A percentile compares a stretch with the other conserved stretches of the same genome.
These are phyloP conservation scores for Chlorociboria aeruginascens DNA, from an alignment of 495 filamentous ascomycete species.

Conservation along the genomic window DNA sequence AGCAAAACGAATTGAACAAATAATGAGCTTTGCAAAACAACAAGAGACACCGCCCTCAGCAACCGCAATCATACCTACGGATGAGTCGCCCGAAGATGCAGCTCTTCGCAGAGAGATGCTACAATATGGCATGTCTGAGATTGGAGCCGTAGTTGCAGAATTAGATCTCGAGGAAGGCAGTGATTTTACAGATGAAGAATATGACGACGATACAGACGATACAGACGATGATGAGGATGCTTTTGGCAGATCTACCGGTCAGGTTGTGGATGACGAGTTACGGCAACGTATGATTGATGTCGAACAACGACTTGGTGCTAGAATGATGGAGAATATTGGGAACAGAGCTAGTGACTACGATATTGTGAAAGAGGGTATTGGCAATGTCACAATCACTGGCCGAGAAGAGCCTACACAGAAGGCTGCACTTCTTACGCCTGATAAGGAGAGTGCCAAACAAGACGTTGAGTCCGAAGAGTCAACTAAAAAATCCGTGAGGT, in stretches of 20 bases:
- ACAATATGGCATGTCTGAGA: slow-evolving; percentile 71
- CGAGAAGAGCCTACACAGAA: background rate
- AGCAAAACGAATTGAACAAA: slow-evolving; percentile 31
- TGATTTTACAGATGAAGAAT: slow-evolving; percentile 37
- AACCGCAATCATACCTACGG: slow-evolving; percentile 32
- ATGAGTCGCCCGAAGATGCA: slow-evolving; percentile 72
- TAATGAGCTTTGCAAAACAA: slow-evolving; percentile 35
- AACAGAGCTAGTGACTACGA: slow-evolving; percentile 26
- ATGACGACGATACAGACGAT: slow-evolving; percentile 38
- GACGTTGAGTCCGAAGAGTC: slow-evolving; percentile 3
- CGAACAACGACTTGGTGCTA: slow-evolving; percentile 54
- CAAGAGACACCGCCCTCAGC: slow-evolving; percentile 26
- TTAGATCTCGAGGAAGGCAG: slow-evolving; percentile 68
- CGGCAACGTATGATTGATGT: slow-evolving; percentile 70
- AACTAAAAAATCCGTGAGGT: slow-evolving; percentile 63
- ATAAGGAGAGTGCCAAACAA: background rate
- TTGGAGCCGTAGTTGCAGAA: slow-evolving; percentile 88
- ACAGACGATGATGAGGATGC: slow-evolving; percentile 47
- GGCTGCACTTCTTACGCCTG: background rate
- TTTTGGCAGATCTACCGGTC: slow-evolving; percentile 53
- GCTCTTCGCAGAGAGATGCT: slow-evolving; percentile 81
- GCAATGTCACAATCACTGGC: slow-evolving; percentile 24
- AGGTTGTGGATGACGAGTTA: slow-evolving; percentile 58
- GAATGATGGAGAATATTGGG: slow-evolving; percentile 41
- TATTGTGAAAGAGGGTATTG: slow-evolving; percentile 24